Conservation (phyloP, 1,139 yeast genomes). For the Suhomyces anneliseae region DNA sequence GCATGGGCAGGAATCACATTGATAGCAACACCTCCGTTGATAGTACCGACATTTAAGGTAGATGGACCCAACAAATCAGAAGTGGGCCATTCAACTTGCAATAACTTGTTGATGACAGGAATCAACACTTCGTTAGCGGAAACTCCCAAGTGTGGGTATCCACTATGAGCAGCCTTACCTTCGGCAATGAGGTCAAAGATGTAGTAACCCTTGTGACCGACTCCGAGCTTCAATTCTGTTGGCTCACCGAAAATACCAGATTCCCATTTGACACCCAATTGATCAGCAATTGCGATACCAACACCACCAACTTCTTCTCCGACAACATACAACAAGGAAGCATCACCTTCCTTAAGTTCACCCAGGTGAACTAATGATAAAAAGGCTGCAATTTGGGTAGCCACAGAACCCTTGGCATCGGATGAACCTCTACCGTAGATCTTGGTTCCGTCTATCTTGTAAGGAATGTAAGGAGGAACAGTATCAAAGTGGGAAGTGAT, state of each 20-base stretch:
- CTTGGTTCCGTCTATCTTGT: conserved; percentile 46
- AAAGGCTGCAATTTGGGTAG: conserved; percentile 57
- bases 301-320: conserved; percentile 66
- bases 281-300: conserved; percentile 54
- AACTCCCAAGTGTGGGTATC: conserved; percentile 68
- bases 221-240: conserved; percentile 65
- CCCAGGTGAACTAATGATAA: conserved; percentile 41
- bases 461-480: conserved; percentile 66
- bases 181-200: conserved; percentile 41
- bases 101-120: conserved; percentile 42
- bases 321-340: conserved; percentile 60
- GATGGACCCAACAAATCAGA: conserved; percentile 59
- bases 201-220: conserved; percentile 66
- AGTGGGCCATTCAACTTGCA: conserved; percentile 44
- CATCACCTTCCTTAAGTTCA: conserved; percentile 51
- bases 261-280: conserved; percentile 54
- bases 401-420: conserved; percentile 71
- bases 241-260: conserved; percentile 74
- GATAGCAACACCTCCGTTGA: conserved; percentile 60
- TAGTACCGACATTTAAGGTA: conserved; percentile 59
- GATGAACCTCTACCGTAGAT: conserved; percentile 67
- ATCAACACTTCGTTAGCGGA: conserved; percentile 61
- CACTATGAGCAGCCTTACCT: conserved; percentile 68
- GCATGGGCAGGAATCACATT: conserved; percentile 68
- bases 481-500: conserved; percentile 71